Percentiles rank a stretch among this genome's conserved stretches.
phyloP scores from a whole-genome alignment of 441 rosid genomes.

The Isatis lusitanica region DNA sequence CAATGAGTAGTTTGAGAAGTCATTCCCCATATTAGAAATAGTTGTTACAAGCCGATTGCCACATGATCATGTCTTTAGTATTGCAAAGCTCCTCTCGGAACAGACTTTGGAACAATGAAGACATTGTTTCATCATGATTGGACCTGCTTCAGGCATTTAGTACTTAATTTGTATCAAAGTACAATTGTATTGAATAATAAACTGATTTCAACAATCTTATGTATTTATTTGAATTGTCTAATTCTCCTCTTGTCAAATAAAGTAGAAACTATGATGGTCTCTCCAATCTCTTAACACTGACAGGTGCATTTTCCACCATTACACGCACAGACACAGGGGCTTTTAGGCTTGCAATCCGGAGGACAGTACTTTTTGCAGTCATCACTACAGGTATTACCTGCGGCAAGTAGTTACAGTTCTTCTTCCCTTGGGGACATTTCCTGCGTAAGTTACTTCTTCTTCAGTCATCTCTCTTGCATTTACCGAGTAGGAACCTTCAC shows the following conservation, averaged over 20 bases:
- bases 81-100: conserved; percentile 57
- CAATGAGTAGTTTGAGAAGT: conserved; percentile 66
- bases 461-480: conserved; percentile 27
- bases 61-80: conserved; percentile 55
- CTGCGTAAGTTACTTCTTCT: neutral
- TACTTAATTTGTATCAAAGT: neutral
- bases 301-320: conserved; percentile 1
- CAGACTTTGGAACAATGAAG: conserved; percentile 11
- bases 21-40: conserved; percentile 61
- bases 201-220: no score
- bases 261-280: neutral
- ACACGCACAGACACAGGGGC: neutral
- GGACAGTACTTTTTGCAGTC: conserved; percentile 22
- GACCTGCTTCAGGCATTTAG: neutral
- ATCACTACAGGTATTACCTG: neutral
- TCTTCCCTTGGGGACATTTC: no score
- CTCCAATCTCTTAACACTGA: neutral
- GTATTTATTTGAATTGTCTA: no score
- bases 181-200: conserved; percentile 22
- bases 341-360: neutral
- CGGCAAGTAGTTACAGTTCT: neutral
- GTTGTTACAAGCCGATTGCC: conserved; percentile 56
- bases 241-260: neutral
- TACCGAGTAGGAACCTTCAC: conserved; percentile 27
- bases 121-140: neutral